A percentile compares a stretch with the other conserved stretches of the same genome.
Evolutionary conservation across 176 grass and related monocot genomes (phyloP).

Genomic region (Aegilops speltoides): DNA sequence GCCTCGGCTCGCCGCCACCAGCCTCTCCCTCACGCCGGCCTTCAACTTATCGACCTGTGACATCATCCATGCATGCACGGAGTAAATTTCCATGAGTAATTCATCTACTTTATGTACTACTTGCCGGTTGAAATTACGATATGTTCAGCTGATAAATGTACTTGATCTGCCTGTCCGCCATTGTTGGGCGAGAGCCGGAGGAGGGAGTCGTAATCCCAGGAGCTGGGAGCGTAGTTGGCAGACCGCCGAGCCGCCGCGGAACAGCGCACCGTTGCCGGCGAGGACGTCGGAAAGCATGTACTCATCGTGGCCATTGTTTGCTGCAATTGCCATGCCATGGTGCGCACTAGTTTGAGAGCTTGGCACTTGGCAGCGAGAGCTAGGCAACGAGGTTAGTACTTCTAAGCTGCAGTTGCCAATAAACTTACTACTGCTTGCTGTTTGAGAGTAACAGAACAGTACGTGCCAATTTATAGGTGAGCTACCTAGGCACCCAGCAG

Average conservation of each 20-base stretch:
- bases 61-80: neutral
- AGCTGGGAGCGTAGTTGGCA: slow-evolving; percentile 39
- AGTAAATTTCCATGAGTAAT: neutral
- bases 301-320: no score
- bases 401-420: neutral
- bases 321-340: neutral
- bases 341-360: no score
- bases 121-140: no score
- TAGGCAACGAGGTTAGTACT: neutral
- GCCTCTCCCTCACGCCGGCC: slow-evolving; percentile 14
- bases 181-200: neutral
- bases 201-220: slow-evolving; percentile 36
- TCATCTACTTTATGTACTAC: neutral
- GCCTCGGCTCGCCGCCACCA: neutral
- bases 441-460: no score
- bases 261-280: neutral
- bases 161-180: neutral
- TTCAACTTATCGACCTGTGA: slow-evolving; percentile 26
- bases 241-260: slow-evolving; percentile 24
- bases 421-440: neutral
- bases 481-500: neutral
- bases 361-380: no score
- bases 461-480: neutral
- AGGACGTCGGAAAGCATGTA: neutral
- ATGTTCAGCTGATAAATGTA: neutral